Evolutionary conservation across 1,284 basidiomycete genomes (phyloP).

Genomic region (Sparassis latifolia): DNA sequence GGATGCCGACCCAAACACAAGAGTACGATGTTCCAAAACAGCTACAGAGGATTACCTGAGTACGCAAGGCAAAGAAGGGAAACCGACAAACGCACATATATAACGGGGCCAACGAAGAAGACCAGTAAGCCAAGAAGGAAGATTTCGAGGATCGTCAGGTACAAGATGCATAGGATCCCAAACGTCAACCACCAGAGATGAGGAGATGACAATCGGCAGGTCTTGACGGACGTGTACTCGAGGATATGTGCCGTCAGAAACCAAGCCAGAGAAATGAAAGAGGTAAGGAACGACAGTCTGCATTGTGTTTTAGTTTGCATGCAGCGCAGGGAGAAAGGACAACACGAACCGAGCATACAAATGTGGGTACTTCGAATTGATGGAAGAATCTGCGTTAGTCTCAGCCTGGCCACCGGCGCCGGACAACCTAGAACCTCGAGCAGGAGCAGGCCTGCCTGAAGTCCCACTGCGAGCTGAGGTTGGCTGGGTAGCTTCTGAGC

Average conservation of each 20-base stretch:
- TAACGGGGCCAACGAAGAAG: conserved; percentile 68
- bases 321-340: neutral
- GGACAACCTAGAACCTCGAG: neutral
- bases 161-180: conserved; percentile 71
- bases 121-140: conserved; percentile 65
- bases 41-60: conserved; percentile 30
- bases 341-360: conserved; percentile 31
- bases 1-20: conserved; percentile 74
- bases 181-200: conserved; percentile 82
- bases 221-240: conserved; percentile 64
- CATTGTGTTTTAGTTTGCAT: neutral
- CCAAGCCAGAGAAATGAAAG: conserved; percentile 68
- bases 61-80: conserved; percentile 4
- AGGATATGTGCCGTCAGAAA: conserved; percentile 74
- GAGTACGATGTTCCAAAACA: conserved; percentile 69
- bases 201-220: conserved; percentile 63
- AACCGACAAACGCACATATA: conserved; percentile 51
- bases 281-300: conserved; percentile 58
- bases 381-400: neutral
- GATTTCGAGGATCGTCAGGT: conserved; percentile 68
- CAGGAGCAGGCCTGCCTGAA: neutral
- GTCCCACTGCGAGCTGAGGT: neutral
- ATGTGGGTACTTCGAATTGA: conserved; percentile 10
- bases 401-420: neutral
- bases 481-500: neutral